Evolutionary conservation across 2,329 filamentous ascomycete species (phyloP).

Genomic region (Talaromyces sp.): DNA sequence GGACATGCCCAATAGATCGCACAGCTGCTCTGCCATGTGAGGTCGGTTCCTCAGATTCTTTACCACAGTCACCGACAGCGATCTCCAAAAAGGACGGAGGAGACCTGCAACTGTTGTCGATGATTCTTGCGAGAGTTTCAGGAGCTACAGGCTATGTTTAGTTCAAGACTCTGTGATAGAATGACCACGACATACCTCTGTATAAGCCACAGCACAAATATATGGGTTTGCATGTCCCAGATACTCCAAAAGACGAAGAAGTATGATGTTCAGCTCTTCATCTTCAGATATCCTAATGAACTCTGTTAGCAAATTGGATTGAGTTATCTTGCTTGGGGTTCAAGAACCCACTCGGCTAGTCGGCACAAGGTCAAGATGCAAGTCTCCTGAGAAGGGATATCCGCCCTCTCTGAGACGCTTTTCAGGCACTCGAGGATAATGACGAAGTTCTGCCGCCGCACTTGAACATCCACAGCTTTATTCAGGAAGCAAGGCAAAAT

Average conservation of each 20-base stretch:
- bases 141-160: constrained; percentile 48
- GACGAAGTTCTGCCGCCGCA: constrained; percentile 63
- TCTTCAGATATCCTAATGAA: constrained; percentile 62
- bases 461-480: constrained; percentile 44
- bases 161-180: neutral
- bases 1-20: constrained; percentile 74
- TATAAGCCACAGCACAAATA: constrained; percentile 75
- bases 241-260: constrained; percentile 81
- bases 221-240: constrained; percentile 78
- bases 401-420: constrained; percentile 66
- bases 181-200: constrained; percentile 58
- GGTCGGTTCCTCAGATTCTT: constrained; percentile 77
- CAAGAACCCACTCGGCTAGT: constrained; percentile 61
- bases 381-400: constrained; percentile 71
- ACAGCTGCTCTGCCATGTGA: constrained; percentile 75
- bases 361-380: constrained; percentile 84
- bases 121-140: constrained; percentile 66
- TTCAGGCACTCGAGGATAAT: constrained; percentile 69
- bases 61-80: constrained; percentile 74
- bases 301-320: constrained; percentile 17
- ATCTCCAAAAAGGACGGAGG: constrained; percentile 85
- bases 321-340: neutral
- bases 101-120: constrained; percentile 63
- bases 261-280: constrained; percentile 79
- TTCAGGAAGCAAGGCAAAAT: constrained; percentile 65